Evolutionary conservation across 1,284 basidiomycete genomes (phyloP).

Genomic region (Papiliotrema nemorosa): DNA sequence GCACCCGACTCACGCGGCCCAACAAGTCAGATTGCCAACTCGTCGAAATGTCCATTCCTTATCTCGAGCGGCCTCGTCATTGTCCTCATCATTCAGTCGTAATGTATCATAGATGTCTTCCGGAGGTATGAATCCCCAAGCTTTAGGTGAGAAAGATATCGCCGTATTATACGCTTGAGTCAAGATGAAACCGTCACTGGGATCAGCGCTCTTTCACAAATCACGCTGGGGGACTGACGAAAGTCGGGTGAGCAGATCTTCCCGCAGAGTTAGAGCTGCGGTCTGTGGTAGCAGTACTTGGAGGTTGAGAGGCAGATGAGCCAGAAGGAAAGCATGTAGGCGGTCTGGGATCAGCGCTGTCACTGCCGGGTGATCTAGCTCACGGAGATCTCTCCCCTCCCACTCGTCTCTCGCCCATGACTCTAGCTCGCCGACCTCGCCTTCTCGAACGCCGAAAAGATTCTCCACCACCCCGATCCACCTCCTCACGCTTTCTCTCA

Average conservation of each 20-base stretch:
- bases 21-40: conserved; percentile 43
- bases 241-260: conserved; percentile 16
- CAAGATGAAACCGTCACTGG: conserved; percentile 44
- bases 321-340: conserved; percentile 32
- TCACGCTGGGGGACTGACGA: conserved; percentile 17
- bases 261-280: conserved; percentile 1
- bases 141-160: conserved; percentile 26
- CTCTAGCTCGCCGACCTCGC: conserved; percentile 11
- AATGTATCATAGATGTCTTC: conserved; percentile 47
- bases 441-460: conserved; percentile 23
- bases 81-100: conserved; percentile 4
- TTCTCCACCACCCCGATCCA: conserved; percentile 40
- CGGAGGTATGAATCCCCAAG: conserved; percentile 46
- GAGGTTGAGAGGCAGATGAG: conserved; percentile 31
- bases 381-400: conserved; percentile 65
- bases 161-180: conserved; percentile 41
- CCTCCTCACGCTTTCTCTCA: conserved; percentile 19
- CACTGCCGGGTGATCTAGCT: conserved; percentile 5
- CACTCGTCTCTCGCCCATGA: conserved; percentile 57
- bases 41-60: conserved; percentile 46
- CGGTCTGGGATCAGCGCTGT: conserved; percentile 23
- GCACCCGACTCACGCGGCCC: conserved; percentile 44
- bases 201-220: background rate
- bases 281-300: conserved; percentile 20
- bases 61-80: conserved; percentile 12